Evolutionary conservation across 441 rosid species (phyloP), one percentile per base, ranked within the genome.

Genomic region (Erodium trifolium): DNA sequence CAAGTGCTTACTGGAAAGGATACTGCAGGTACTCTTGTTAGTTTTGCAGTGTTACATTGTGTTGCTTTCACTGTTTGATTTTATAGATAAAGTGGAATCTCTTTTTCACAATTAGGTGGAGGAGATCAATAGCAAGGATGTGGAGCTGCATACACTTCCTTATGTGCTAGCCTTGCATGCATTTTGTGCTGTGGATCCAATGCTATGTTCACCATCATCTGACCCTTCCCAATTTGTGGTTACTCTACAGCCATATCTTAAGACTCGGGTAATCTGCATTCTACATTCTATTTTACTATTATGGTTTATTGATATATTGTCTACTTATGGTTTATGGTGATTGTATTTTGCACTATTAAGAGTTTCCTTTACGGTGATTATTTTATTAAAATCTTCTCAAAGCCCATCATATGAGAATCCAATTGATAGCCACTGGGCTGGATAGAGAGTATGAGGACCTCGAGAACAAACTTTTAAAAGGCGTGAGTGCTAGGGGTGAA

Each of bases 191-290:
- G 99, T 92, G 78, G 98, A 95, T 81, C 92, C 99, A 63, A 85
- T 88, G 67, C 91, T 92, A 63, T 93, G 98, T 83, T 86, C 89
- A 51, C 99, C 99, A 7, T 83, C 88, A 57, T 92, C 99, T 70
- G 87, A 92, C 77, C 97, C 98, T 76, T 85, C 96, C 68, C 96
- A 88, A 63, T 92, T 95, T 83, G 87, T 95, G 75, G 86, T 88
- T 83, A 95, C 98, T 68, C 82, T 92, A 70, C 97, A 89, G 80
- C 93, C 99, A 66, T 95, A 95, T 85, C 91, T 92, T 57, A 95
- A 92, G 86, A 92, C 81, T 78, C 96, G 89, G 98, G 99, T 92
- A 37, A 63, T 31, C 63, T 59, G 63, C 31, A 59, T 59, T 59
- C 13, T 18, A 8, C 34, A 31, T 31, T 31, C 34, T 31, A 31